Evolutionary conservation across 768 basidiomycete species (phyloP).

Genomic region (Candolleomyces efflorescens): DNA sequence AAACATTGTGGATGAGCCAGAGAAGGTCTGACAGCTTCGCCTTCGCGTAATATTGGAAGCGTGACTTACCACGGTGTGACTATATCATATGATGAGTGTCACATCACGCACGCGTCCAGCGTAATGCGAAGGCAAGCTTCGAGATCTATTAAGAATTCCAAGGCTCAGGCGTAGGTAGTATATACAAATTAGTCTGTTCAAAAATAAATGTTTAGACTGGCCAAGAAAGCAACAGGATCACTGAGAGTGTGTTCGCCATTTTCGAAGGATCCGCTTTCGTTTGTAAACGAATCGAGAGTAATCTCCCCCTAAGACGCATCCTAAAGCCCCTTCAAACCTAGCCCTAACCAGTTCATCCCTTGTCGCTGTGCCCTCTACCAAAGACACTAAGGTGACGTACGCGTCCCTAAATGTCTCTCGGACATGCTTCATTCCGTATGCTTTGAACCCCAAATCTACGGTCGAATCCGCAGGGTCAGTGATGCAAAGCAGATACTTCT

Average conservation of each 20-base stretch:
- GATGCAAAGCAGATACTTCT: conserved; percentile 16
- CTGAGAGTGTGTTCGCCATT: not conserved
- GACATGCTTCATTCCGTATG: conserved; percentile 23
- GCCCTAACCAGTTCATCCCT: not conserved
- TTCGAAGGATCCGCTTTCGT: conserved; percentile 3
- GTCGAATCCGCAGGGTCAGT: conserved; percentile 18
- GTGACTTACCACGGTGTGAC: too few relatives aligned
- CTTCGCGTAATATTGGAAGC: too few relatives aligned
- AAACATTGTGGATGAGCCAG: too few relatives aligned
- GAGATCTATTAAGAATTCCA: too few relatives aligned
- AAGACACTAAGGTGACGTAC: conserved; percentile 6
- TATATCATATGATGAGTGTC: not conserved
- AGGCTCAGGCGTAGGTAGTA: too few relatives aligned
- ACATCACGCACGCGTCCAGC: not conserved
- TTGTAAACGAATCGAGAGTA: conserved; percentile 11
- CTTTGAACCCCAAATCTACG: conserved; percentile 20
- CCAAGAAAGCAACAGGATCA: too few relatives aligned
- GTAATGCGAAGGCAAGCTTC: not conserved
- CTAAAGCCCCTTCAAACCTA: conserved; percentile 5
- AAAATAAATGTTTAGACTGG: too few relatives aligned
- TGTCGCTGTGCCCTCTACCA: conserved; percentile 2
- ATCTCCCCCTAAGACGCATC: conserved; percentile 13
- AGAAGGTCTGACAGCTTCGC: too few relatives aligned
- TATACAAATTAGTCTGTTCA: too few relatives aligned
- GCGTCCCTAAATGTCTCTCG: conserved; percentile 18